A percentile compares a stretch with the other conserved stretches of the same genome.
These are phyloP conservation scores for Phyllosticta citribraziliensis DNA, from an alignment of 2,329 filamentous ascomycete genomes.

Conservation along the genomic window DNA sequence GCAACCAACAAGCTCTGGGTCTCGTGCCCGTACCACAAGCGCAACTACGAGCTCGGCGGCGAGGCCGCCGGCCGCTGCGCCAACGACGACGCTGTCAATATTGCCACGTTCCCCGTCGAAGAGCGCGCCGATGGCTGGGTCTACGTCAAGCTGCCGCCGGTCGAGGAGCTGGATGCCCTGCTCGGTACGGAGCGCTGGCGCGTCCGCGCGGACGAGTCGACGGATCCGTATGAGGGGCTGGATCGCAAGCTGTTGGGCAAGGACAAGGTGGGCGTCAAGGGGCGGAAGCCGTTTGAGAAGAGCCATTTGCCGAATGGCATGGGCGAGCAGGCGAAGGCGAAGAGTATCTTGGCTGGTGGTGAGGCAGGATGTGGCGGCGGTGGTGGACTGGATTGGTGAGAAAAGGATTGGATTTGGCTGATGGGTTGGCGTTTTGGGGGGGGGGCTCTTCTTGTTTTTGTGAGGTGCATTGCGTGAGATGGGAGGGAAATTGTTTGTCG, in stretches of 20 bases:
- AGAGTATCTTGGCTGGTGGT: conserved; percentile 36
- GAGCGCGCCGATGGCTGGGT: conserved; percentile 66
- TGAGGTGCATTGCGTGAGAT: neutral
- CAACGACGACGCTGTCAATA: conserved; percentile 65
- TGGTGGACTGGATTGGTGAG: conserved; percentile 36
- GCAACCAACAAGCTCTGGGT: conserved; percentile 63
- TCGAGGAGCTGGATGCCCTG: conserved; percentile 69
- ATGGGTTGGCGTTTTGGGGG: neutral
- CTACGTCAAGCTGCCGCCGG: conserved; percentile 69
- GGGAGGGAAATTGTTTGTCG: too few species aligned
- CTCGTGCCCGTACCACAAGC: conserved; percentile 80
- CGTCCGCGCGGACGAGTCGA: conserved; percentile 60
- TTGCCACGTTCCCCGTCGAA: conserved; percentile 73
- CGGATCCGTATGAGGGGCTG: conserved; percentile 45
- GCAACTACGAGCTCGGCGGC: conserved; percentile 70
- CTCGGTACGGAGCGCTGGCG: conserved; percentile 72
- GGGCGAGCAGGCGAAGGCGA: conserved; percentile 34
- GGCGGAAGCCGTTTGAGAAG: conserved; percentile 16
- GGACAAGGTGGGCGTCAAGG: conserved; percentile 44
- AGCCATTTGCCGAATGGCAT: conserved; percentile 36
- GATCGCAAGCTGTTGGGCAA: conserved; percentile 41
- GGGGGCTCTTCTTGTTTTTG: neutral
- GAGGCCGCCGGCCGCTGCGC: conserved; percentile 58
- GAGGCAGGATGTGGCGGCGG: conserved; percentile 18
- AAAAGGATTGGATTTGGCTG: too few species aligned